These are phyloP conservation scores for Diaporthe humulicola DNA, from an alignment of 2,329 filamentous ascomycete genomes.

Conservation along the genomic window DNA sequence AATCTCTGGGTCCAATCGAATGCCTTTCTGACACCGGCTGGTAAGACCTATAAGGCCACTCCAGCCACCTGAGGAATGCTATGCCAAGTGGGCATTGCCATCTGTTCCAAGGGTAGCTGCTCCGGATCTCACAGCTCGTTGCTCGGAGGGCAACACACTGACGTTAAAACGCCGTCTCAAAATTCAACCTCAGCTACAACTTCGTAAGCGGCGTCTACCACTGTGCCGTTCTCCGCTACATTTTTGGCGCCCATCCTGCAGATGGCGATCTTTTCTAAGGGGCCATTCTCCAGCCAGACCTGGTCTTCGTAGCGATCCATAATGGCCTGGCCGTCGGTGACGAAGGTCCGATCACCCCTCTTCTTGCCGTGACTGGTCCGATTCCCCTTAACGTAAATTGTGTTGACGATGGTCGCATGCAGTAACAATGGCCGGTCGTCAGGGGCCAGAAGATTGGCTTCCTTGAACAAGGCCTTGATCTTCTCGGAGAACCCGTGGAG, in stretches of 20 bases:
- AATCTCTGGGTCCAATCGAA: not conserved
- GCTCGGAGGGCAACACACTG: not conserved
- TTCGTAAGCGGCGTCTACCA: slow-evolving; percentile 67
- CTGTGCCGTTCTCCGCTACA: slow-evolving; percentile 60
- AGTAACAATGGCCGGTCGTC: slow-evolving; percentile 77
- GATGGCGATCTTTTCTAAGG: slow-evolving; percentile 79
- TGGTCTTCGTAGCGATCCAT: slow-evolving; percentile 73
- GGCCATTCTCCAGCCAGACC: slow-evolving; percentile 78
- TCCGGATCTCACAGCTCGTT: not conserved
- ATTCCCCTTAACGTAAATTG: slow-evolving; percentile 75
- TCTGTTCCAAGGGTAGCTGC: not conserved
- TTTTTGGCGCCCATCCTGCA: slow-evolving; percentile 91
- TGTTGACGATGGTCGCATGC: slow-evolving; percentile 90
- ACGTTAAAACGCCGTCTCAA: slow-evolving; percentile 40
- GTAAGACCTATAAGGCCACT: not conserved
- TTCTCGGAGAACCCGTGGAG: slow-evolving; percentile 70
- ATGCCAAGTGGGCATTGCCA: not conserved
- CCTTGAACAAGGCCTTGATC: slow-evolving; percentile 67
- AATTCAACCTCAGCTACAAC: slow-evolving; percentile 64
- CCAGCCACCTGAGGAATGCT: not conserved
- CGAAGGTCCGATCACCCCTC: slow-evolving; percentile 54
- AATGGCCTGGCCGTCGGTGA: slow-evolving; percentile 68
- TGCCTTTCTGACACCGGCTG: not conserved
- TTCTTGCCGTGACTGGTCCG: slow-evolving; percentile 43
- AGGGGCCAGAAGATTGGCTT: slow-evolving; percentile 66